Conservation (phyloP, 352 stramenopile species). For the Saprolegnia parasitica region DNA sequence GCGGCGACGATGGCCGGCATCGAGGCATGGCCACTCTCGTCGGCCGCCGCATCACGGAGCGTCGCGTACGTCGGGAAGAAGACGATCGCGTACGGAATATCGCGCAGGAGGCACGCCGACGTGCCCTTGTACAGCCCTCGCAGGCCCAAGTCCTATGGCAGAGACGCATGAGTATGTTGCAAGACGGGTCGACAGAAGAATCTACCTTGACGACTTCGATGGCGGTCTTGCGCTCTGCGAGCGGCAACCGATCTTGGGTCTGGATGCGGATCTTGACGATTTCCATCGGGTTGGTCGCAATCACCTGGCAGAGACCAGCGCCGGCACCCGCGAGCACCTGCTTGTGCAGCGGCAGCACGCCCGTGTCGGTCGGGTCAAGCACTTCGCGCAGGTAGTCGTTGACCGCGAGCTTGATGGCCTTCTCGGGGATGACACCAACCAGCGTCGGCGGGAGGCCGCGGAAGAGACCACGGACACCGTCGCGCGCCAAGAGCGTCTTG, state of each 20-base stretch:
- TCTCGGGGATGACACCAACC: conserved; percentile 81
- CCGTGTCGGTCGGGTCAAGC: conserved; percentile 53
- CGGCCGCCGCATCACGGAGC: conserved; percentile 45
- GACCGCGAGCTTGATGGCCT: conserved; percentile 88
- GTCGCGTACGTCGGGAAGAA: conserved; percentile 90
- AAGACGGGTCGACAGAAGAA: conserved; percentile 8
- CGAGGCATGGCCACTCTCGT: conserved; percentile 52
- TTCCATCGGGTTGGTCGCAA: conserved; percentile 86
- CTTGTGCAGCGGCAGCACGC: conserved; percentile 50
- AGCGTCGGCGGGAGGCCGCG: conserved; percentile 73
- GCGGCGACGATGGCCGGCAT: conserved; percentile 59
- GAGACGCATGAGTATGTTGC: too few species aligned
- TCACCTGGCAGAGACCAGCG: conserved; percentile 72
- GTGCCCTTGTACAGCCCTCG: conserved; percentile 83
- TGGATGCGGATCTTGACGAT: conserved; percentile 91
- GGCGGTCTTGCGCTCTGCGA: conserved; percentile 52
- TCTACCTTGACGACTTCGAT: conserved; percentile 45
- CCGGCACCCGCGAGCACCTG: conserved; percentile 65
- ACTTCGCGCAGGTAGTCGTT: conserved; percentile 86
- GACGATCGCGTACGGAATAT: conserved; percentile 90
- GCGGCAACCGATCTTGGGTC: conserved; percentile 68
- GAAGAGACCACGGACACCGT: conserved; percentile 65
- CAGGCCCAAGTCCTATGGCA: conserved; percentile 64
- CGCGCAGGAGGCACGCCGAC: conserved; percentile 82
- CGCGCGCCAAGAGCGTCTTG: conserved; percentile 60